Base-by-base conservation (phyloP, 2,329 filamentous ascomycete genomes). In the Scedosporium apiospermum region DNA sequence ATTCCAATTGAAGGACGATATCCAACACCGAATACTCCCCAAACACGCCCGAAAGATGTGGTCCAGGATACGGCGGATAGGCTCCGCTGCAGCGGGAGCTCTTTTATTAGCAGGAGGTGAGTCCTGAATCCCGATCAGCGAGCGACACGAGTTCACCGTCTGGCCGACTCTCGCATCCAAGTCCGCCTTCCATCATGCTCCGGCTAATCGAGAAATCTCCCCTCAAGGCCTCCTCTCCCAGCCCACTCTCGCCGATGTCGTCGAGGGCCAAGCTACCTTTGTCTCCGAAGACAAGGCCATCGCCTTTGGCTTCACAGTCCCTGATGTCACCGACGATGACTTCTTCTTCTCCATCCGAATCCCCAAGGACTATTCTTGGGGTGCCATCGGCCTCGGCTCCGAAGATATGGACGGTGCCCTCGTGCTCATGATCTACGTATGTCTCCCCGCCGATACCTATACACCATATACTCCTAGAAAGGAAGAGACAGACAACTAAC, bases 301-400 rank as follows among this genome's bases (percentile, higher is more conserved):
- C 63, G 72, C 73, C n/a, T 85, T 85, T 68, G 77, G 77, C 60
- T 73, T 81, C 63, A 79, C 80, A 62, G 77, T 82, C 23, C 77
- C 82, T 49, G 69, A 77, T n/a, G 72, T 78, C 63, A 66, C 72
- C 27, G 76, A 75, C 63, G 74, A 76, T 55, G 76, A 84, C 66
- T 68, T 85, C 46, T 85, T 78, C 72, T 82, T 86, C 70, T 78
- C 78, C n/a, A 67, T 86, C 16, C 77, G 79, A 63, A 78, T 80
- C 46, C 75, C 78, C 34, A 72, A 70, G 44, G 69, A 70, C 9
- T 72, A 76, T 44, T 77, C 79, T 42, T 87, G 82, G 82, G 77
- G 77, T 51, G 81, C 79, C 63, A 70, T 86, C 51, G 84, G 84
- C 42, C 76, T 85, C 44, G 84, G 83, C 57, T 77, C 74, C 63